Evolutionary conservation across 805 yeast species (phyloP).

Genomic region (Myxozyma geophila): DNA sequence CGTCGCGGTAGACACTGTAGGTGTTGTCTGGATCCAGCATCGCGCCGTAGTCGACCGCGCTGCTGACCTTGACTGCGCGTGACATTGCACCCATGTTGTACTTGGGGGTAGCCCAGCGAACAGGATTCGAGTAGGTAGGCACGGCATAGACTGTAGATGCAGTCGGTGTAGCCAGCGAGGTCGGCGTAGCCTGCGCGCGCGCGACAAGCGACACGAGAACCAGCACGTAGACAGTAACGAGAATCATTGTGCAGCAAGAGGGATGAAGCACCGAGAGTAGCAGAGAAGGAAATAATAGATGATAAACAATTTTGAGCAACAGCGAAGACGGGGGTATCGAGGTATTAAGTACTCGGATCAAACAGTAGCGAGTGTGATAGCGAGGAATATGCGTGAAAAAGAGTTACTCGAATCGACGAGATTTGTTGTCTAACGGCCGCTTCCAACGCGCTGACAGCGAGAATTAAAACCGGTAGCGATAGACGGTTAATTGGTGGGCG

Average conservation of each 20-base stretch:
- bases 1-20: slow-evolving; percentile 30
- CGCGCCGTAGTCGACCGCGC: slow-evolving; percentile 11
- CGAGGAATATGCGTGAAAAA: no score
- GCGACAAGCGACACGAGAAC: neutral
- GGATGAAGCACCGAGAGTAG: neutral
- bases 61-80: slow-evolving; percentile 8
- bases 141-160: slow-evolving; percentile 19
- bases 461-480: no score
- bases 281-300: neutral
- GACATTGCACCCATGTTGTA: slow-evolving; percentile 16
- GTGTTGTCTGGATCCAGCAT: slow-evolving; percentile 21
- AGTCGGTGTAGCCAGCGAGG: neutral
- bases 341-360: no score
- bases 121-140: slow-evolving; percentile 10
- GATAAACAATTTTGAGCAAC: no score
- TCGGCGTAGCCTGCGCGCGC: neutral
- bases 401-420: no score
- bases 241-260: neutral
- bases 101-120: slow-evolving; percentile 4
- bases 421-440: no score
- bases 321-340: no score
- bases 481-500: no score
- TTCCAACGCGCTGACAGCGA: no score
- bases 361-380: no score
- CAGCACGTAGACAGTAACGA: neutral